Percentiles rank a stretch among this genome's conserved stretches.
Conservation (phyloP, 2,329 filamentous ascomycete genomes). For the Xylaria sp. region DNA sequence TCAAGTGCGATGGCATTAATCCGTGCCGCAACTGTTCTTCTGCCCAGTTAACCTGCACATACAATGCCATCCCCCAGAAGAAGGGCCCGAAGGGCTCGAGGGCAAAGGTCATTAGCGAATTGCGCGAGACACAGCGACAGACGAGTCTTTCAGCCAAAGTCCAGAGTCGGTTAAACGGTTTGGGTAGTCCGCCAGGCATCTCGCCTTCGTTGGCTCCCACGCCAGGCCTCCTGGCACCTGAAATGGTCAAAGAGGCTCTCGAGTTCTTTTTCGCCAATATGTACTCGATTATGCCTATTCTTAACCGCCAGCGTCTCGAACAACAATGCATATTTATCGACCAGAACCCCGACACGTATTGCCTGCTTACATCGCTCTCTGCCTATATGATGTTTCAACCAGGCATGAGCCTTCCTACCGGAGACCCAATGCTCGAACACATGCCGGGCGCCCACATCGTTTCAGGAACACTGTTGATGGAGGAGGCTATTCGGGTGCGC, state of each 20-base stretch:
- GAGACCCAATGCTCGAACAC: constrained; percentile 67
- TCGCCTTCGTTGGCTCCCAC: constrained; percentile 62
- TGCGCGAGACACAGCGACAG: constrained; percentile 75
- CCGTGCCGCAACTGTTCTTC: constrained; percentile 78
- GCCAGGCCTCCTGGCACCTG: constrained; percentile 68
- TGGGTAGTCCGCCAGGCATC: constrained; percentile 60
- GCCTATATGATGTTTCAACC: constrained; percentile 77
- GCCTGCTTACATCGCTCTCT: constrained; percentile 71
- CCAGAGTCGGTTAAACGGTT: constrained; percentile 68
- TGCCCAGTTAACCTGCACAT: constrained; percentile 75
- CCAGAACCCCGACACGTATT: constrained; percentile 71
- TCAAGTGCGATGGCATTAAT: constrained; percentile 77
- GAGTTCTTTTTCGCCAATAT: constrained; percentile 76
- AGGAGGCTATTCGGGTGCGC: constrained; percentile 73
- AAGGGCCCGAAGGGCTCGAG: constrained; percentile 80
- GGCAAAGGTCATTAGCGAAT: constrained; percentile 79
- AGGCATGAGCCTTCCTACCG: constrained; percentile 69
- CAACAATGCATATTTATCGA: constrained; percentile 70
- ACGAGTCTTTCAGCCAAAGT: constrained; percentile 71
- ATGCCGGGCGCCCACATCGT: constrained; percentile 70
- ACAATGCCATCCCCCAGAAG: constrained; percentile 80
- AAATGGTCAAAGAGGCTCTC: constrained; percentile 73
- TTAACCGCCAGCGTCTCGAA: constrained; percentile 68
- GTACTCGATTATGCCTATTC: constrained; percentile 71
- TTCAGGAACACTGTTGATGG: constrained; percentile 73